phyloP scores from a whole-genome alignment of 1,139 yeast genomes.

The Ogataea hybrid region DNA sequence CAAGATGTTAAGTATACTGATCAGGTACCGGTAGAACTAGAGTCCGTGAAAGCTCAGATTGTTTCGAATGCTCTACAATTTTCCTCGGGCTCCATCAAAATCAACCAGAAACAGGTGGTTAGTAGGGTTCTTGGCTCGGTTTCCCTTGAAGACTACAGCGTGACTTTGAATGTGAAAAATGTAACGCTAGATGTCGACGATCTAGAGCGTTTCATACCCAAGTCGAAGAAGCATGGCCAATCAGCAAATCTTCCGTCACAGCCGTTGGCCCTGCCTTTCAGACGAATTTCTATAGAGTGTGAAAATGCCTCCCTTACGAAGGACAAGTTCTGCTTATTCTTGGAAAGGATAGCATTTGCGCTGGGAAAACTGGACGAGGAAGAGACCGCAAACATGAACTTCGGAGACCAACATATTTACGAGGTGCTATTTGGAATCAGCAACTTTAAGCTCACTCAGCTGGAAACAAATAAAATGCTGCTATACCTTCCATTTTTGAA shows the following conservation, averaged over 20 bases:
- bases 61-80: not conserved
- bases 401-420: constrained; percentile 1
- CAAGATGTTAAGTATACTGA: not conserved
- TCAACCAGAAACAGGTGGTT: not conserved
- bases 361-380: constrained; percentile 4
- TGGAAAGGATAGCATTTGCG: constrained; percentile 3
- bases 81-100: not conserved
- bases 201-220: not conserved
- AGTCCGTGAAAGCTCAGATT: not conserved
- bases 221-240: not conserved
- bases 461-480: constrained; percentile 2
- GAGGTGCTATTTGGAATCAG: constrained; percentile 9
- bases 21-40: not conserved
- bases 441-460: constrained; percentile 10
- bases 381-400: not conserved
- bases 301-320: not conserved
- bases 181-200: not conserved
- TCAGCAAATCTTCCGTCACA: not conserved
- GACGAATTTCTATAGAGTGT: constrained; percentile 1
- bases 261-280: not conserved
- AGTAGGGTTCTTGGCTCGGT: not conserved
- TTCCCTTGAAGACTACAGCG: not conserved
- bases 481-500: constrained; percentile 18
- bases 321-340: not conserved
- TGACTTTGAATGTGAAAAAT: not conserved